Conservation (phyloP, 768 basidiomycete species). For the Lanmaoa rubissima region DNA sequence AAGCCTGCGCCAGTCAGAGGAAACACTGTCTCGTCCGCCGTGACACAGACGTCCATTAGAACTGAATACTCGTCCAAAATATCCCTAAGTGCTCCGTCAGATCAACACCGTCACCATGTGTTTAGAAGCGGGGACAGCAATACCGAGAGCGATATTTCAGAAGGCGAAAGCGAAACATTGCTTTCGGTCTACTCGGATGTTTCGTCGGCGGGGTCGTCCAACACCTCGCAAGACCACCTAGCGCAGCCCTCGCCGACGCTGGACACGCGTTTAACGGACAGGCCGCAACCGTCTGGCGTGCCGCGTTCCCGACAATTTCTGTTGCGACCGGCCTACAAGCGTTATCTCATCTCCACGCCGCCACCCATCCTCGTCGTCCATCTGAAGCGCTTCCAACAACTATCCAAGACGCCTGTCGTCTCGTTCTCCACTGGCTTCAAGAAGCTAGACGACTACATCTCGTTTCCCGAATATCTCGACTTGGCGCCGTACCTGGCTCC, state of each 20-base stretch:
- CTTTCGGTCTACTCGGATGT: conserved; percentile 33
- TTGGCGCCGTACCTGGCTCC: conserved; percentile 86
- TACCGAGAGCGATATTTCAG: conserved; percentile 33
- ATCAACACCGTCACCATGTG: conserved; percentile 17
- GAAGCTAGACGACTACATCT: conserved; percentile 88
- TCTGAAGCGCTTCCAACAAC: conserved; percentile 92
- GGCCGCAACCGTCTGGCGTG: conserved; percentile 34
- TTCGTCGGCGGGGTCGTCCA: conserved; percentile 34
- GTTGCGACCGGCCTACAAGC: conserved; percentile 85
- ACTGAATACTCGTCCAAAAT: conserved; percentile 23
- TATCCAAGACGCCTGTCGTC: conserved; percentile 57
- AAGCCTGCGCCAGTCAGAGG: conserved; percentile 15
- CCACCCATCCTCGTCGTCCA: conserved; percentile 91
- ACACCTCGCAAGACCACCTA: conserved; percentile 30
- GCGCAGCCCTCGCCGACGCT: conserved; percentile 16
- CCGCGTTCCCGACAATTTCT: conserved; percentile 59
- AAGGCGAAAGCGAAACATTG: conserved; percentile 35
- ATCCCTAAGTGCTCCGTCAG: conserved; percentile 32
- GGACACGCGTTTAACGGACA: conserved; percentile 28
- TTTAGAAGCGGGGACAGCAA: conserved; percentile 26
- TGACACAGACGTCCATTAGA: conserved; percentile 7
- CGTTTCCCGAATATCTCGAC: conserved; percentile 87
- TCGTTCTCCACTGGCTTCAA: conserved; percentile 73
- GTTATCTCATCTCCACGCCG: conserved; percentile 83
- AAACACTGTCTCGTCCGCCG: conserved; percentile 4